phyloP scores from a whole-genome alignment of 2,329 filamentous ascomycete genomes.

The Aspergillus sp. region DNA sequence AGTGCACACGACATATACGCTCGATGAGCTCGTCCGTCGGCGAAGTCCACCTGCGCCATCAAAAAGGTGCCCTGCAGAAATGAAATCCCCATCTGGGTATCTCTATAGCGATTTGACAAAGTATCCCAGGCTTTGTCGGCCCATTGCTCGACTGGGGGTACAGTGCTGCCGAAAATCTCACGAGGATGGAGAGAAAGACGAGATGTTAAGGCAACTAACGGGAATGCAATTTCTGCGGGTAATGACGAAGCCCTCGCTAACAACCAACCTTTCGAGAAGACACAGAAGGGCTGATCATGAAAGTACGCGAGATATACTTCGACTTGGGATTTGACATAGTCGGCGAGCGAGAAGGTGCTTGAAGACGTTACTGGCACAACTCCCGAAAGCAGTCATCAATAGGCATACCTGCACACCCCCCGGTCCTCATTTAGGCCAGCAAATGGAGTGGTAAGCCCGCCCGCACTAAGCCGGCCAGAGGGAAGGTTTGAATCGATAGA shows the following conservation, averaged over 20 bases:
- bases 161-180: neutral
- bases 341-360: neutral
- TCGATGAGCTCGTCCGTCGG: conserved; percentile 21
- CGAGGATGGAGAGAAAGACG: conserved; percentile 15
- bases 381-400: neutral
- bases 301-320: conserved; percentile 21
- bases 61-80: conserved; percentile 26
- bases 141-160: conserved; percentile 7
- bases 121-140: conserved; percentile 22
- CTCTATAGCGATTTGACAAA: conserved; percentile 17
- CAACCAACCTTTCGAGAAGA: conserved; percentile 21
- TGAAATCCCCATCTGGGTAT: conserved; percentile 15
- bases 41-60: conserved; percentile 25
- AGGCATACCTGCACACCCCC: neutral
- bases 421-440: neutral
- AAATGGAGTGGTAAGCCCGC: neutral
- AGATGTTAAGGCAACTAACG: conserved; percentile 24
- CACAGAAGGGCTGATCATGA: conserved; percentile 27
- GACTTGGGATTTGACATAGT: conserved; percentile 19
- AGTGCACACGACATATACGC: conserved; percentile 22
- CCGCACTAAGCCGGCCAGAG: neutral
- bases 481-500: neutral
- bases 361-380: neutral
- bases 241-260: conserved; percentile 10
- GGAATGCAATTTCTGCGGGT: conserved; percentile 20